These are phyloP conservation scores for Amanita polypyramis DNA, from an alignment of 768 basidiomycete species.

Conservation along the genomic window DNA sequence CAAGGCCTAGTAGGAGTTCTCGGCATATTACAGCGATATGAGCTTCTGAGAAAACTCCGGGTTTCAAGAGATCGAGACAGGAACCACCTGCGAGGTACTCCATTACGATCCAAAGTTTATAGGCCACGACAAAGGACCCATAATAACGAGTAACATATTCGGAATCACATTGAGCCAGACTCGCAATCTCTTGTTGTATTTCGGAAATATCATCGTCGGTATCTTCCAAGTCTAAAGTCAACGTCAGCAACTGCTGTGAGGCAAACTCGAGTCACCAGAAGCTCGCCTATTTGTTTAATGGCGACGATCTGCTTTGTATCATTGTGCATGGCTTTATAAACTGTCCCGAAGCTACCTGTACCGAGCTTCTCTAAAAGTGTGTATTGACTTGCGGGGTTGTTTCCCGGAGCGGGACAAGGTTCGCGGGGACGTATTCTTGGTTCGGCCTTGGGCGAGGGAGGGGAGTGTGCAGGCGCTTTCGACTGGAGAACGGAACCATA, in stretches of 20 bases:
- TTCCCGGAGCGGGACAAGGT: slow-evolving; percentile 62
- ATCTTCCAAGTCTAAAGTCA: slow-evolving; percentile 77
- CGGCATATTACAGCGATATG: slow-evolving; percentile 95
- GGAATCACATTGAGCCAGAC: slow-evolving; percentile 90
- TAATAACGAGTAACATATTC: slow-evolving; percentile 96
- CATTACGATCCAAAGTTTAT: slow-evolving; percentile 99
- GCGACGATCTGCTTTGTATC: slow-evolving; percentile 93
- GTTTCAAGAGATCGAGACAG: slow-evolving; percentile 90
- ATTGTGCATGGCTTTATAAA: slow-evolving; percentile 96
- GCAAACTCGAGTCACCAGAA: neutral
- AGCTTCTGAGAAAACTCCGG: slow-evolving; percentile 81
- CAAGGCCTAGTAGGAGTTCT: slow-evolving; percentile 85
- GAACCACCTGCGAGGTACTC: slow-evolving; percentile 99
- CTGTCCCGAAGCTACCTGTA: slow-evolving; percentile 91
- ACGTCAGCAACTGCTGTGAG: slow-evolving; percentile 8
- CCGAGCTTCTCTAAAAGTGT: slow-evolving; percentile 93
- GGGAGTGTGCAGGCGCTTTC: slow-evolving; percentile 32
- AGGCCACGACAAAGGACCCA: slow-evolving; percentile 91
- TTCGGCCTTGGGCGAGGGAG: slow-evolving; percentile 39
- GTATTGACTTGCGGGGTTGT: slow-evolving; percentile 83
- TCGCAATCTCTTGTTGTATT: slow-evolving; percentile 97
- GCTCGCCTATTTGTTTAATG: slow-evolving; percentile 92
- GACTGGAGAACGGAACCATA: slow-evolving; percentile 25
- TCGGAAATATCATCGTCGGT: slow-evolving; percentile 98
- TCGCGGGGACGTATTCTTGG: slow-evolving; percentile 33